Base-by-base conservation (phyloP, 2,329 filamentous ascomycete species). In the Xylaria sp. region DNA sequence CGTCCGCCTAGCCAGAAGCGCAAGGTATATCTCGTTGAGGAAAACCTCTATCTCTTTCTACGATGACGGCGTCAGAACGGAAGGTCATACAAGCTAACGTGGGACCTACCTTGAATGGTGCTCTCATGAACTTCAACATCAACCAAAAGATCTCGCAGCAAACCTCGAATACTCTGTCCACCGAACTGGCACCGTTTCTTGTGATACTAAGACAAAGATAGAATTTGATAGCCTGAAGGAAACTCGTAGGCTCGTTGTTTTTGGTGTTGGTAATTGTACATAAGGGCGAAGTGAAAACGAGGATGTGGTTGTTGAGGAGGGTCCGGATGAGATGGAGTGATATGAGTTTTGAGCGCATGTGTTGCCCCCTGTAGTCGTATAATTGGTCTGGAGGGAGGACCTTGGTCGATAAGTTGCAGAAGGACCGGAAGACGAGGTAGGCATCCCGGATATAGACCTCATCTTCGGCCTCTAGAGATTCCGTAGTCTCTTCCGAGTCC, bases 91-190 rank as follows among this genome's bases (percentile, higher is more conserved):
- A 41, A 2, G 5, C 38, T n/a, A 29, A 40, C 4, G n/a, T 44
- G 43, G 57, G 41, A 55, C 80, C 56, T 67, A 89, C 88, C 86
- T 99, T 99, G 74, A 99, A 89, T 59, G 92, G 89, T 2, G 94
- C 89, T 57, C 95, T 86, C 85, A 99, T 89, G 65, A 91, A 89
- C 71, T 95, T 96, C 40, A 97, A 76, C 88, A 97, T 96, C 53
- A 97, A 80, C 92, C 92, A 99, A 71, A 99, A 99, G 24, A 97
- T 96, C 71, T 99, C 94, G 66, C 90, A 92, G 71, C 91, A 93
- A 39, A 97, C 91, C 68, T 97, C 93, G 67, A 97, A 99, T 0
- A 99, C 92, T 61, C 85, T 85, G 60, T 91, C 90, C 40, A 96
- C 90, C 4, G 92, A 93, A 74, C 93, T 97, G 13, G 94, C 91